These are phyloP conservation scores for Chrysoporthe puriensis DNA, from an alignment of 2,329 filamentous ascomycete genomes.

Conservation along the genomic window DNA sequence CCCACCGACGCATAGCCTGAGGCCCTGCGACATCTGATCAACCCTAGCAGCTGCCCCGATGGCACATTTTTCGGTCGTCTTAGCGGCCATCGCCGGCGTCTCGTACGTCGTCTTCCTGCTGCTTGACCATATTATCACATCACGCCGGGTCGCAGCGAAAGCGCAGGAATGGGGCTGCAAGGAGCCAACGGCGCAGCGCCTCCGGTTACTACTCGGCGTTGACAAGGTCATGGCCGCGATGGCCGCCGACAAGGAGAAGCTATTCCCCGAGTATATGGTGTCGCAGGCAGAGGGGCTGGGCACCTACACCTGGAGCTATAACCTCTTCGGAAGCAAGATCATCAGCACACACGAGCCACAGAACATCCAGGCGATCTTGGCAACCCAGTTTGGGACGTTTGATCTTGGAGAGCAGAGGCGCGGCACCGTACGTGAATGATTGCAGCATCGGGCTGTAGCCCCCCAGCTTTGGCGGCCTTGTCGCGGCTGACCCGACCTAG, in stretches of 20 bases:
- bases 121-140: conserved; percentile 11
- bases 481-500: background rate
- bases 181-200: background rate
- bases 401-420: conserved; percentile 23
- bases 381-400: conserved; percentile 25
- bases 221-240: conserved; percentile 7
- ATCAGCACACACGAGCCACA: conserved; percentile 21
- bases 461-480: background rate
- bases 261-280: conserved; percentile 11
- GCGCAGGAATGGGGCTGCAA: conserved; percentile 22
- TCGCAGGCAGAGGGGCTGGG: conserved; percentile 2
- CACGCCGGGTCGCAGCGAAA: conserved; percentile 12
- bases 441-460: background rate
- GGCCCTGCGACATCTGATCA: no score
- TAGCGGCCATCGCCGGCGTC: conserved; percentile 14
- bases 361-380: conserved; percentile 26
- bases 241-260: conserved; percentile 11
- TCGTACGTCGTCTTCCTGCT: conserved; percentile 22
- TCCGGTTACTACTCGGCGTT: conserved; percentile 11
- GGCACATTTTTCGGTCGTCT: conserved; percentile 23
- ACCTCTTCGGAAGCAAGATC: conserved; percentile 10
- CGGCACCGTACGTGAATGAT: conserved; percentile 4
- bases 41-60: conserved; percentile 1
- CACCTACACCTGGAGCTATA: conserved; percentile 17
- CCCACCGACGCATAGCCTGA: no score